A percentile compares a stretch with the other conserved stretches of the same genome.
These are phyloP conservation scores for Rhamnella rubrinervis DNA, from an alignment of 331 rosid species.

Conservation along the genomic window DNA sequence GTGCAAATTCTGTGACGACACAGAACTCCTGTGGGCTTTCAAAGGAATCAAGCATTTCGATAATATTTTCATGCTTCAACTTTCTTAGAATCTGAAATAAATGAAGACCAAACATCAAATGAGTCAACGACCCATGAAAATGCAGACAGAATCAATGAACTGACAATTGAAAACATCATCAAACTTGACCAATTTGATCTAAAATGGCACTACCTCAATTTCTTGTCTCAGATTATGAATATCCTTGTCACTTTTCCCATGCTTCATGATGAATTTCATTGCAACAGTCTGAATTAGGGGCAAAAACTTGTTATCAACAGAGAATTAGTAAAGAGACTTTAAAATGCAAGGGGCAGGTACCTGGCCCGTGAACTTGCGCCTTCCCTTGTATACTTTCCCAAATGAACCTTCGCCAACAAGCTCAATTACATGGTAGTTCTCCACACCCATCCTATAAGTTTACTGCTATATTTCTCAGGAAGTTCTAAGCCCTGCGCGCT, in stretches of 20 bases:
- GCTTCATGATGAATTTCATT: slow-evolving; percentile 96
- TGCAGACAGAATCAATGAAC: background rate
- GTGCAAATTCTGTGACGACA: slow-evolving; percentile 92
- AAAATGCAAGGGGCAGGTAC: slow-evolving; percentile 20
- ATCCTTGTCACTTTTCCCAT: slow-evolving; percentile 92
- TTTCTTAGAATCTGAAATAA: slow-evolving; percentile 73
- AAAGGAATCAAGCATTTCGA: slow-evolving; percentile 97
- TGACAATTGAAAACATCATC: background rate
- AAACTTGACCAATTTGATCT: background rate
- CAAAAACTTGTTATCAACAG: background rate
- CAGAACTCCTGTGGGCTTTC: slow-evolving; percentile 97
- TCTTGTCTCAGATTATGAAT: slow-evolving; percentile 90
- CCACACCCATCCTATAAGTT: slow-evolving; percentile 67
- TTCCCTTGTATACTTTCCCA: slow-evolving; percentile 94
- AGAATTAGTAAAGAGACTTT: background rate
- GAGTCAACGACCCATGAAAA: background rate
- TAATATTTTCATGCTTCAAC: slow-evolving; percentile 91
- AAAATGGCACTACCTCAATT: slow-evolving; percentile 61
- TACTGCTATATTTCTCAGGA: background rate
- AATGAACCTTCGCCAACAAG: slow-evolving; percentile 98
- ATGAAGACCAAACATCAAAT: slow-evolving; percentile 11
- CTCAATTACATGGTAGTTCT: slow-evolving; percentile 94
- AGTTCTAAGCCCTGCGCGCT: slow-evolving; percentile 2
- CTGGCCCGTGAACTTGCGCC: slow-evolving; percentile 86
- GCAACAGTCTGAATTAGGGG: slow-evolving; percentile 72